These are phyloP conservation scores for Melaleuca quinquenervia DNA, from an alignment of 345 rosid species.

Conservation along the genomic window DNA sequence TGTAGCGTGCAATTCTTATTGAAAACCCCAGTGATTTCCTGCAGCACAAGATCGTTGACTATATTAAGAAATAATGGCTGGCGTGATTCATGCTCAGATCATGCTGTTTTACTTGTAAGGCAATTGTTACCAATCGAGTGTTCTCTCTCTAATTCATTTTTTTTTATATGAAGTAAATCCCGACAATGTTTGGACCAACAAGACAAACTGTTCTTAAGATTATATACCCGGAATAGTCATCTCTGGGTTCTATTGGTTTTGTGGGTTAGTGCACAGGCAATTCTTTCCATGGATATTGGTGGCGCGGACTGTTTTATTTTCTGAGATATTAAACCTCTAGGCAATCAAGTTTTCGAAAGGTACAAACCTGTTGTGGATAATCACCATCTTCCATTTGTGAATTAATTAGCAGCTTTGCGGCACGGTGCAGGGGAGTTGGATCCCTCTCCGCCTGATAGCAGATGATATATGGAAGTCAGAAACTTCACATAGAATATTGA, in stretches of 20 bases:
- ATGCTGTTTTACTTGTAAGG: not conserved
- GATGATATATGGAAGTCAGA: not conserved
- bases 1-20: constrained; percentile 36
- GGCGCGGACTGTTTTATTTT: not conserved
- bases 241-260: not conserved
- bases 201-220: not conserved
- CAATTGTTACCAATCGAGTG: not conserved
- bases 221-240: not conserved
- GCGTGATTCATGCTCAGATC: not conserved
- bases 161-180: no score
- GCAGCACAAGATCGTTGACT: not conserved
- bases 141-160: no score
- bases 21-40: constrained; percentile 35
- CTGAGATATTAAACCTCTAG: not conserved
- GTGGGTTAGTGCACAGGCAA: not conserved
- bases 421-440: constrained; percentile 51
- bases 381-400: constrained; percentile 54
- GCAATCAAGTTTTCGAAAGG: not conserved
- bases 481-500: not conserved
- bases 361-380: constrained; percentile 52
- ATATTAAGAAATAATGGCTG: not conserved
- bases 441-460: constrained; percentile 37
- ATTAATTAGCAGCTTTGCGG: constrained; percentile 57
- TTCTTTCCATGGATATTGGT: not conserved
- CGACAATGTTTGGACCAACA: not conserved